A percentile compares a stretch with the other conserved stretches of the same genome.
Evolutionary conservation across 441 rosid genomes (phyloP).

Genomic region (Erodium moschatum): DNA sequence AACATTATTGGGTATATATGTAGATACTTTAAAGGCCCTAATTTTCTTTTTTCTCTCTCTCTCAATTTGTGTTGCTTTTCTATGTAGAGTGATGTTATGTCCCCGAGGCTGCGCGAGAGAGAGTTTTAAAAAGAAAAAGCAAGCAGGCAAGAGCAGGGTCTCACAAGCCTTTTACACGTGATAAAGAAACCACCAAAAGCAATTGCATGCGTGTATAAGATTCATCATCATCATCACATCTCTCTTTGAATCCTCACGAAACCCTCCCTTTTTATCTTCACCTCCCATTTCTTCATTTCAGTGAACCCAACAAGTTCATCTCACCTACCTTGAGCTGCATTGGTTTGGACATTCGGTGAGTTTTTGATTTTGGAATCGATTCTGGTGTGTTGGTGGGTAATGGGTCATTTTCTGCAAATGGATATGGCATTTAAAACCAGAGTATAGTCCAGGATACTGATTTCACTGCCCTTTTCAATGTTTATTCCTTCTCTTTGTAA

Average conservation of each 20-base stretch:
- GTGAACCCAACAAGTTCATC: too few relatives aligned
- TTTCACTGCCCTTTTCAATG: slow-evolving; percentile 83
- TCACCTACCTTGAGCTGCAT: too few relatives aligned
- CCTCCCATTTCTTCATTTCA: too few relatives aligned
- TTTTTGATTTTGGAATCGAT: background rate
- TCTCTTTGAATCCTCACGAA: slow-evolving; percentile 8
- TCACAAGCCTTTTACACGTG: slow-evolving; percentile 70
- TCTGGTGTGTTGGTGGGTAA: background rate
- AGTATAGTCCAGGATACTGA: slow-evolving; percentile 45
- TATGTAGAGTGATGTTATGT: slow-evolving; percentile 17
- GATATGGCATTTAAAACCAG: background rate
- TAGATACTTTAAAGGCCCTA: slow-evolving; percentile 11
- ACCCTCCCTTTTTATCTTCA: background rate
- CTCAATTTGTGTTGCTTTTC: background rate
- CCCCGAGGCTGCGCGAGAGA: slow-evolving; percentile 35
- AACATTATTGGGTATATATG: background rate
- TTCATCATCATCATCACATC: slow-evolving; percentile 45
- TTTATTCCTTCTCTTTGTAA: slow-evolving; percentile 78
- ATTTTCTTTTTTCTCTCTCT: background rate
- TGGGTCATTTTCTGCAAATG: background rate
- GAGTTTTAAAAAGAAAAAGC: slow-evolving; percentile 8
- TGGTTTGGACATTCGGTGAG: slow-evolving; percentile 24
- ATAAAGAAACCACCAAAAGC: slow-evolving; percentile 69
- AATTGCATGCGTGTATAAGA: slow-evolving; percentile 93
- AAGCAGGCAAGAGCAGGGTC: slow-evolving; percentile 16